These are phyloP conservation scores for Auricularia cornea DNA, from an alignment of 768 basidiomycete species.

Conservation along the genomic window DNA sequence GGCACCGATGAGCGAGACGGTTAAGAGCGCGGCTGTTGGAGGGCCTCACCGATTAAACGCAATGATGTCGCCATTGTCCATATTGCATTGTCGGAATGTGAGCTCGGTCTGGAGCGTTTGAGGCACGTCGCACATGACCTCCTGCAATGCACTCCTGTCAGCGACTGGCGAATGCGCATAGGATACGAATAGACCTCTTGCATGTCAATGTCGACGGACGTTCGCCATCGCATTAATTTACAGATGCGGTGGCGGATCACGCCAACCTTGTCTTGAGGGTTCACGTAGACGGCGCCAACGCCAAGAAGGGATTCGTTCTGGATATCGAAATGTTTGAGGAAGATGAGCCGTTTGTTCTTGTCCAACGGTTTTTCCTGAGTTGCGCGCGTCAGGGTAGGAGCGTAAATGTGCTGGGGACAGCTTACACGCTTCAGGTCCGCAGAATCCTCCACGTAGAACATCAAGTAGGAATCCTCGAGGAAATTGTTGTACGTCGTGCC, in stretches of 20 bases:
- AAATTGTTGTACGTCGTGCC: neutral
- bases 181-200: neutral
- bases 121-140: neutral
- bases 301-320: neutral
- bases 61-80: neutral
- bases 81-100: neutral
- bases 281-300: neutral
- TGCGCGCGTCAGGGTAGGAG: no score
- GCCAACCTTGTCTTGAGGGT: neutral
- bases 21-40: neutral
- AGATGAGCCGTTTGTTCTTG: neutral
- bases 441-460: neutral
- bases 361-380: neutral
- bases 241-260: neutral
- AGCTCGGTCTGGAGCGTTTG: neutral
- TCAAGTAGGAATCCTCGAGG: neutral
- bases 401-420: no score
- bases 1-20: neutral
- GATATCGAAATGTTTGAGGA: constrained; percentile 1
- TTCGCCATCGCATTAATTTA: neutral
- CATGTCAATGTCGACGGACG: neutral
- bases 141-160: neutral
- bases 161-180: neutral
- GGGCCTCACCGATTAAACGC: neutral
- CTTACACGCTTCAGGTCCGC: neutral